Evolutionary conservation across 108 stramenopile species (phyloP).

Genomic region (Schizochytrium sp.): DNA sequence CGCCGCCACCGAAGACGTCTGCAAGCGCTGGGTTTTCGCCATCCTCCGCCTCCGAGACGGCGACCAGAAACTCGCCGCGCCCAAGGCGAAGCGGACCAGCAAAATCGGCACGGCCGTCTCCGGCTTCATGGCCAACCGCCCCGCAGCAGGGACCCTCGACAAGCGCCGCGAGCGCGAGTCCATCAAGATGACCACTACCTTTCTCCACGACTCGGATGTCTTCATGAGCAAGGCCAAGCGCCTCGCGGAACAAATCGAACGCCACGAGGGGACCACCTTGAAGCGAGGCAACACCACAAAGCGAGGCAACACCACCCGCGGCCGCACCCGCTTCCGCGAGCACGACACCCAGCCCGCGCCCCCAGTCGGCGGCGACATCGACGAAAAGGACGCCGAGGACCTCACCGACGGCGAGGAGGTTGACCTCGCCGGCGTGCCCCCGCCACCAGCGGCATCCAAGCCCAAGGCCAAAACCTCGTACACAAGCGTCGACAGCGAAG

Average conservation of each 20-base stretch:
- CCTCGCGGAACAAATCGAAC: not conserved
- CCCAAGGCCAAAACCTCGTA: not conserved
- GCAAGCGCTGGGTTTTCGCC: not conserved
- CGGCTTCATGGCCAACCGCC: not conserved
- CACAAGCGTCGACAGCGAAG: not conserved
- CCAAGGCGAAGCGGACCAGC: not conserved
- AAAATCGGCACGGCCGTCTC: not conserved
- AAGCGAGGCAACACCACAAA: not conserved
- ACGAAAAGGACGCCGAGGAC: too few relatives aligned
- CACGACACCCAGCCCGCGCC: too few relatives aligned
- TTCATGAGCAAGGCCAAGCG: not conserved
- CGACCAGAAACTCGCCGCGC: not conserved
- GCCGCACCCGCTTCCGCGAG: too few relatives aligned
- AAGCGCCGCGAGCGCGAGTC: constrained; percentile 13
- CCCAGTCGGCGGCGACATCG: too few relatives aligned
- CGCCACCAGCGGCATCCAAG: not conserved
- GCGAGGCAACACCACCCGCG: not conserved
- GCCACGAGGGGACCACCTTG: not conserved
- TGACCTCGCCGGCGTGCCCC: too few relatives aligned
- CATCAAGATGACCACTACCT: not conserved
- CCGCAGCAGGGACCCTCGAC: not conserved
- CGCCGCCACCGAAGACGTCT: not conserved
- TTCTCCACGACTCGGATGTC: not conserved
- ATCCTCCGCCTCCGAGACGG: not conserved
- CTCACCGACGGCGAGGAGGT: too few relatives aligned